These are phyloP conservation scores for Populus trichocarpa DNA, from an alignment of 441 rosid species.

Conservation along the genomic window DNA sequence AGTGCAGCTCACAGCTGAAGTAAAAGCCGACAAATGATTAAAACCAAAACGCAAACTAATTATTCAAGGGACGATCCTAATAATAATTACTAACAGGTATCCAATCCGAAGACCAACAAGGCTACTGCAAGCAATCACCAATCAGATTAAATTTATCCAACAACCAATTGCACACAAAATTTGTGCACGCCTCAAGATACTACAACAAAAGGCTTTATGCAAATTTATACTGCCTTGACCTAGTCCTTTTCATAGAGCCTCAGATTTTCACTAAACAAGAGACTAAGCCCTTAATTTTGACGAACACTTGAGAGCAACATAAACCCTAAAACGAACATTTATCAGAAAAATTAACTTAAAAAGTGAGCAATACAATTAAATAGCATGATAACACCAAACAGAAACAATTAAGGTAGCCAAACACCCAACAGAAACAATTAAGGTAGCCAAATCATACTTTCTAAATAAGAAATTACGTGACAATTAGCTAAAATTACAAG, in stretches of 20 bases:
- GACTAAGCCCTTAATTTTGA: neutral
- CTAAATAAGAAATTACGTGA: neutral
- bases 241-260: no score
- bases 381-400: neutral
- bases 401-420: neutral
- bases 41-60: neutral
- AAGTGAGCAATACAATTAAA: neutral
- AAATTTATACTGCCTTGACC: no score
- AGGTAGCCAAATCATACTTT: neutral
- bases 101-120: neutral
- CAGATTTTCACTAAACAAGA: no score
- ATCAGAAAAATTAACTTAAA: neutral
- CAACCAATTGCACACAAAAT: no score
- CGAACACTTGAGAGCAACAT: neutral
- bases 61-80: neutral
- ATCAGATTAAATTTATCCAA: neutral
- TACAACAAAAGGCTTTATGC: no score
- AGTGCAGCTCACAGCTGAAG: neutral
- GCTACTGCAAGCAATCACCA: neutral
- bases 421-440: neutral
- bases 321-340: neutral
- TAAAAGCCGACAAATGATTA: neutral
- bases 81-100: no score
- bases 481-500: neutral
- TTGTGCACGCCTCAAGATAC: neutral